Evolutionary conservation across 768 basidiomycete genomes (phyloP).

Genomic region (Lenzites betulinus): DNA sequence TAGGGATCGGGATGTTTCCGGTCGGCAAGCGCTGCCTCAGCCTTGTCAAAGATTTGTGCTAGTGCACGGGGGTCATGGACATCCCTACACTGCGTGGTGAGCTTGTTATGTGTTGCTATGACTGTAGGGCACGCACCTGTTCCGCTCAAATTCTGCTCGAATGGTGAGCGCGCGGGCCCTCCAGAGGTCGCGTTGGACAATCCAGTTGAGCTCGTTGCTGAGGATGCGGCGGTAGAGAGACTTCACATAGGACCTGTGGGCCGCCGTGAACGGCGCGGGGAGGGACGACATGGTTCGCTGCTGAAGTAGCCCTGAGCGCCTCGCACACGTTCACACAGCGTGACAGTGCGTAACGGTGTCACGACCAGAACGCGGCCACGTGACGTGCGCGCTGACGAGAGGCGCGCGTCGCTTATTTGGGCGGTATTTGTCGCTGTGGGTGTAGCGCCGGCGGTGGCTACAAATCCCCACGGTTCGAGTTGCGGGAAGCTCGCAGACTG

Average conservation of each 20-base stretch:
- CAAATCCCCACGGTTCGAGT: conserved; percentile 34
- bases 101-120: background rate
- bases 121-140: conserved; percentile 60
- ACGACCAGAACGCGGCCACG: conserved; percentile 12
- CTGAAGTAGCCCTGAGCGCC: conserved; percentile 7
- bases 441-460: conserved; percentile 17
- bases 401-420: conserved; percentile 15
- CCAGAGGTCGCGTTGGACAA: conserved; percentile 83
- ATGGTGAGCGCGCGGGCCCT: conserved; percentile 82
- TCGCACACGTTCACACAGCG: conserved; percentile 9
- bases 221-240: conserved; percentile 88
- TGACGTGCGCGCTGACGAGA: conserved; percentile 11
- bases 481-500: conserved; percentile 5
- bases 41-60: conserved; percentile 73
- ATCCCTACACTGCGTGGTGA: conserved; percentile 48
- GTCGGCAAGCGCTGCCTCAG: conserved; percentile 70
- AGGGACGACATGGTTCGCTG: conserved; percentile 24
- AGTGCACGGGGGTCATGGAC: conserved; percentile 84
- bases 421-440: conserved; percentile 32
- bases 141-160: conserved; percentile 89
- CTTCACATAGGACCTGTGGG: conserved; percentile 85
- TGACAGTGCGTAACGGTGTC: conserved; percentile 1
- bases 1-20: conserved; percentile 90
- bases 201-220: conserved; percentile 90
- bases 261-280: conserved; percentile 62